Conservation (phyloP, 2,329 filamentous ascomycete species). For the Diplocarpon mali region DNA sequence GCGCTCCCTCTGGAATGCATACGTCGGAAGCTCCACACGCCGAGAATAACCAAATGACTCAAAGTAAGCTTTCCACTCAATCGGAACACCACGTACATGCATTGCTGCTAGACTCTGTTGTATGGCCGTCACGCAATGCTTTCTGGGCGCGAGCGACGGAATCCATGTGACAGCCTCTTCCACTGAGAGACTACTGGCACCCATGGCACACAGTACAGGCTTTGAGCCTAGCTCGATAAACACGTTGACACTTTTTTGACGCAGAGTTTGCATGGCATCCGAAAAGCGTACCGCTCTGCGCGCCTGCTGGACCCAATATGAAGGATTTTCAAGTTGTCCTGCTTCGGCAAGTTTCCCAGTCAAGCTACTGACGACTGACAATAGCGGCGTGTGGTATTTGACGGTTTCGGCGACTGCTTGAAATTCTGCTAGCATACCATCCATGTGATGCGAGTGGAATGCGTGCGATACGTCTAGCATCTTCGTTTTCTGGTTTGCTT, state of each 20-base stretch:
- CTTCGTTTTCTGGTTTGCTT: constrained; percentile 46
- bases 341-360: constrained; percentile 48
- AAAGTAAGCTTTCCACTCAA: not conserved
- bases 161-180: not conserved
- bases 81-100: not conserved
- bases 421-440: constrained; percentile 50
- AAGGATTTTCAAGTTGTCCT: constrained; percentile 22
- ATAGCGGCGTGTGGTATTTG: constrained; percentile 38
- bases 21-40: not conserved
- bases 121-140: not conserved
- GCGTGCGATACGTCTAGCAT: constrained; percentile 55
- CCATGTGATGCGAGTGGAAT: constrained; percentile 55
- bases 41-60: not conserved
- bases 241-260: not conserved
- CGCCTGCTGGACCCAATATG: not conserved
- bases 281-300: not conserved
- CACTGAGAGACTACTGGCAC: not conserved
- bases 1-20: not conserved
- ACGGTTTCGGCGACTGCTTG: constrained; percentile 41
- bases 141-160: not conserved
- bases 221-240: not conserved
- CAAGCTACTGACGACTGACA: constrained; percentile 60
- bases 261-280: not conserved
- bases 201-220: not conserved
- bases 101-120: not conserved